Base-by-base conservation (phyloP, 2,329 filamentous ascomycete species). In the Aspergillus aculeatus region DNA sequence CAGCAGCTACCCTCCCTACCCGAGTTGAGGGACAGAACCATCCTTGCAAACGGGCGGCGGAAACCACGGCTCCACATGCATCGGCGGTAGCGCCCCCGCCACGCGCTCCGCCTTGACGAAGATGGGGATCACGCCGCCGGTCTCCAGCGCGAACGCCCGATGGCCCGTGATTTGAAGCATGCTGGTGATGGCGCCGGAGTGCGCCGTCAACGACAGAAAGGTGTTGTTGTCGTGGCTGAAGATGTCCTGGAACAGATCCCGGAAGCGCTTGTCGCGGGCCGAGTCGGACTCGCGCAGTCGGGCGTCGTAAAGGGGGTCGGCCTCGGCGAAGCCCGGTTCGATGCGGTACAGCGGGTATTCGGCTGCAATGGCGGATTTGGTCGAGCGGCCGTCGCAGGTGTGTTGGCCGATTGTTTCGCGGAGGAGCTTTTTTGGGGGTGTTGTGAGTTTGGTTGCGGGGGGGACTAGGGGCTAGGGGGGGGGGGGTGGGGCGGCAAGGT, bases 361-460 rank as follows among this genome's bases (percentile, higher is more conserved):
- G 1, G 68, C 44, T 12, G 71, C 67, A 59, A 88, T 86, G 49
- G 73, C 77, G 0, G 80, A 75, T 59, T 76, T 79, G 61, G 72
- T 76, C 44, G 80, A 82, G 10, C 86, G 79, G 14, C 81, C 79
- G 71, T 88, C 84, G 69, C 86, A 88, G 0, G 85, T 88, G 69
- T 88, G 85, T 29, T 84, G 78, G 19, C 84, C 84, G 56, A 86
- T 79, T 0, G 82, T 82, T 72, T 88, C 86, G 12, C 85, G 78
- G 44, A 87, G 76, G 41, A 82, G 72, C 76, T 78, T 35, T 35
- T 12, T 23, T 4, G 3, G 11, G 21, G 19, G 19, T 38, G 29
- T 5, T 29, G 41, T 24, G 21, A 29, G 31, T 23, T 23, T 23
- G 23, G 23, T 23, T 23, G 23, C 23, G 23, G 23, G 4, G 23